Base-by-base conservation (phyloP, 1,284 basidiomycete species). In the Microbotryum violaceum region DNA sequence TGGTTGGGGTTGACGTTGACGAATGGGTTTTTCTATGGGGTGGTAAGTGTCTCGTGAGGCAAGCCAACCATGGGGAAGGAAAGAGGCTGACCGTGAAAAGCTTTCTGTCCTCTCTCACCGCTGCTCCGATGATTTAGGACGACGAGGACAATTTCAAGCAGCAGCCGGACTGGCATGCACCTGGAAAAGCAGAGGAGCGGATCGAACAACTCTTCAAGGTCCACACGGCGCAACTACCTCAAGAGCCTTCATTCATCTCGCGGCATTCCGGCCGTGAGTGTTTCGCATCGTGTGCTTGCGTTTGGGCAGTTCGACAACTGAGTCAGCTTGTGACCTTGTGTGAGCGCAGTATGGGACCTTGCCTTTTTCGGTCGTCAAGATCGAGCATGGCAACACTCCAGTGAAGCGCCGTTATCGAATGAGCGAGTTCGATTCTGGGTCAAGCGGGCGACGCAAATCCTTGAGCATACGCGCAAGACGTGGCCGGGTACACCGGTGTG, bases 341-440 rank as follows among this genome's bases (percentile, higher is more conserved):
- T 27, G 27, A 27, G 4, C 20, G 6, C 63, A 69, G 67, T 73
- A 12, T 73, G 71, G 71, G 71, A 73, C 52, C 66, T 71, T 20
- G 71, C 68, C 42, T 72, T 71, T 52, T 73, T 72, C 49, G 71
- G 71, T n/a, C 65, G 70, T 3, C 66, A 67, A 49, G 66, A 71
- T 57, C 67, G 68, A 42, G 53, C 62, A 20, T 31, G 44, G 5
- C 49, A 61, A 31, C 64, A 62, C 20, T 63, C 66, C 25, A 68
- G 69, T 27, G 67, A 69, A 25, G 63, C 58, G 37, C 70, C 71
- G 10, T 50, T 73, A 16, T 71, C 64, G 9, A 61, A 62, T 42
- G 60, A 64, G 18, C 62, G 69, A n/a, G 50, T 69, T 21, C 56
- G 67, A 10, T 72, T 70, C 70, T 73, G 70, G 70, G 63, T 66